Evolutionary conservation across 2,329 filamentous ascomycete species (phyloP).

Genomic region (Paracoccidioides brasiliensis): DNA sequence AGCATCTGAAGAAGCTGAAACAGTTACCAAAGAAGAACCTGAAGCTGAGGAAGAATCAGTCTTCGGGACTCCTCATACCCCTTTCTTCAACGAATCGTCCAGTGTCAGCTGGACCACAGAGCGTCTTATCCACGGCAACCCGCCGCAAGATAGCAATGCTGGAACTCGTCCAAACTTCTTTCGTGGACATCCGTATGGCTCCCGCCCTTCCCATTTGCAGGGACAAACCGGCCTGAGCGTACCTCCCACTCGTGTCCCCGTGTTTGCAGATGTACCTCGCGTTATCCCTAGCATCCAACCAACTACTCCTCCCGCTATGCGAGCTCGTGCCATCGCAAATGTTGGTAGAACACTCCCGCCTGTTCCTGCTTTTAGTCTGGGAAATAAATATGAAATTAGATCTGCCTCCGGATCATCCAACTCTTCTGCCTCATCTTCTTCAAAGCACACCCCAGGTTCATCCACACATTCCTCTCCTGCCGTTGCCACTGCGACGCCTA

Average conservation of each 20-base stretch:
- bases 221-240: not conserved
- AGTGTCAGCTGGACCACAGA: conserved; percentile 13
- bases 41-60: not conserved
- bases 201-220: not conserved
- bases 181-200: not conserved
- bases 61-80: not conserved
- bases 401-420: not conserved
- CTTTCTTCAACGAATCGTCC: not conserved
- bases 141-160: not conserved
- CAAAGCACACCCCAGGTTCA: not conserved
- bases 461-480: not conserved
- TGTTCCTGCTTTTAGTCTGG: not conserved
- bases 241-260: not conserved
- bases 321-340: not conserved
- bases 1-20: conserved; percentile 11
- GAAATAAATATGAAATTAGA: too few species aligned
- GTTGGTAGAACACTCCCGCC: not conserved
- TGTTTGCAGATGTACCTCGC: not conserved
- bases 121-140: conserved; percentile 5
- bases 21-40: not conserved
- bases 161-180: not conserved
- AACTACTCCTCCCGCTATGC: not conserved
- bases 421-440: not conserved
- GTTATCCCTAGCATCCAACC: not conserved
- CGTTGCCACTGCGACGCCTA: not conserved